Base-by-base conservation (phyloP, 306 rosid species). In the Inga laurina region DNA sequence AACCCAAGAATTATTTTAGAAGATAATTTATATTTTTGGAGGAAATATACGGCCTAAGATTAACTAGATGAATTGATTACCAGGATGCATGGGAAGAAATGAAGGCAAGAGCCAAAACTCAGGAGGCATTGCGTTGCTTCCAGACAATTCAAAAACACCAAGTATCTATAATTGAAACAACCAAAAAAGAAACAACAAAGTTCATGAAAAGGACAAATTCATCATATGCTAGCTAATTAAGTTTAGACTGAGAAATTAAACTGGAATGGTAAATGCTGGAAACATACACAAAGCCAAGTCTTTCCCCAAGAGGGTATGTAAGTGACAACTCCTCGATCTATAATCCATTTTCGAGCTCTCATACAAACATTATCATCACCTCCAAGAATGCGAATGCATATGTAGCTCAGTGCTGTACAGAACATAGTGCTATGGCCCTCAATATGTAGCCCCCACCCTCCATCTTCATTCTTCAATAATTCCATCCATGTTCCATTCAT, bases 371-470 rank as follows among this genome's bases (percentile, higher is more conserved):
- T 52, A 49, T 89, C 79, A 19, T 64, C 77, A 16, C 94, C 93
- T 4, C 88, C 95, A 22, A 94, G 97, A 1, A 94, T 77, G 13
- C 98, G 86, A 91, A 94, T 89, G 2, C 90, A 80, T 54, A 88
- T 82, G 51, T 94, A 94, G 81, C 84, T 94, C 0, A 93, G 83
- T 41, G 83, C 84, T 10, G 97, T 92, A 79, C 93, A 71, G 18
- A 93, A 92, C 97, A 90, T 93, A 74, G 80, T 86, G 86, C 94
- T 93, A 1, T 92, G 94, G 15, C 97, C 94, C 79, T 90, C 93
- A 9, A 93, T 84, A 65, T 93, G 94, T 10, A 93, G 54, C n/a
- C 97, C 97, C 94, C 97, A 93, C 1, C 97, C 98, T 59, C 98
- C 98, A 79, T 94, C 98, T 84, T 94, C 88, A 56, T 94, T 94